Evolutionary conservation across 1,284 basidiomycete genomes (phyloP), one percentile per base, ranked within the genome.

Genomic region (Leccinum pachyderme): DNA sequence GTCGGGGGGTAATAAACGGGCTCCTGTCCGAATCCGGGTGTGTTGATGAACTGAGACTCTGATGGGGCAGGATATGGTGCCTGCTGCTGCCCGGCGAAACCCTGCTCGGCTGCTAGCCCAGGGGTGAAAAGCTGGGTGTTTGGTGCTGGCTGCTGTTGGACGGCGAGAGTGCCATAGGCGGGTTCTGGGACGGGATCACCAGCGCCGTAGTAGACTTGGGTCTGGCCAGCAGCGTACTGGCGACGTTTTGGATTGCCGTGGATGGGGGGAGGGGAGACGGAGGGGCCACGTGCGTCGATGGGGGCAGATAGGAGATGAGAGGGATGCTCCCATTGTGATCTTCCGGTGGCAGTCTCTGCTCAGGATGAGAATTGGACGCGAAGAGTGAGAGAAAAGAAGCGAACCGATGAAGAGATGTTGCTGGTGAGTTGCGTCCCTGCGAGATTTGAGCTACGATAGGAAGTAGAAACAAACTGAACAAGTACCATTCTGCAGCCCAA

Each of bases 181-280:
- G 79, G 73, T 35, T 81, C 80, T 28, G 71, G 66, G 48, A 74
- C 61, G 11, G 66, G 65, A 33, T 80, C 78, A 2, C 73, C 69
- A 22, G 75, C 69, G 32, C 88, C 87, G 61, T 91, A 91, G 72
- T 95, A 95, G 3, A 83, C 88, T 67, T 94, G 89, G 3, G 91
- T 92, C 72, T 95, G 91, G 11, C 89, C 91, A 6, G 90, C 84
- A 48, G 94, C 93, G 73, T 96, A 96, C 72, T 95, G 92, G 50
- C 93, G 86, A 62, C 93, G 84, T 75, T 91, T 93, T 27, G 75
- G 12, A 56, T 77, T 73, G 31, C 55, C 56, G 33, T 64, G 66
- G 27, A 54, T 56, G 37, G 75, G 77, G 55, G 62, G 70, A 43
- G 75, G 78, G 27, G 75, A 75, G 25, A 61, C 73, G 15, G 74